Base-by-base conservation (phyloP, 805 yeast species). In the Barnettozyma wickerhamii region DNA sequence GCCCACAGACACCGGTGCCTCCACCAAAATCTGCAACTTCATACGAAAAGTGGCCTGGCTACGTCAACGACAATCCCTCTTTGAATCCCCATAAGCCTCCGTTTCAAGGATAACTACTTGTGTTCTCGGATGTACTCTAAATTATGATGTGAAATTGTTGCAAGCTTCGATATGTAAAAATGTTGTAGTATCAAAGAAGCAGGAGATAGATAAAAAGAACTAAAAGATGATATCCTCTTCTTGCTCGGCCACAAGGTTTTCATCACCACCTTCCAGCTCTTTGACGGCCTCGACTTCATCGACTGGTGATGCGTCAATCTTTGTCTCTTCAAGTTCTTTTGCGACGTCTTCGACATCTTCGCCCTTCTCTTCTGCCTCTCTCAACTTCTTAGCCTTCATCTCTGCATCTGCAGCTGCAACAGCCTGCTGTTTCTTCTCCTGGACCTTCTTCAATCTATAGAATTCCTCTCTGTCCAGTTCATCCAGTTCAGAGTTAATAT, bases 391-490 rank as follows among this genome's bases (percentile, higher is more conserved):
- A 9, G 49, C 59, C 45, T 53, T 52, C 47, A 59, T 56, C 41
- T 50, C 60, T 29, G 50, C 63, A 37, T 56, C 62, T 13, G 61
- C 53, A 24, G 48, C 46, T 19, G 50, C 48, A 36, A 54, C 59
- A 15, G 60, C 62, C 34, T 50, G 49, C 31, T 50, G 55, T 48
- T 43, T 53, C 56, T 41, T 51, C 56, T 47, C 60, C 55, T 45
- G 52, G 39, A 91, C 96, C 66, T 91, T 91, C 72, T 93, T 93
- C 69, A 91, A 77, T 57, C 99, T 75, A 69, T 90, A 93, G 61
- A 91, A 91, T 67, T 91, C 99, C 68, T 91, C 99, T 75, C 99
- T 84, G 63, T 93, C 98, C 63, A 93, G 75, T 68, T 91, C 99
- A 66, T 93, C 99, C 60, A 91, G 76, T 65, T 91, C 99, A 26